Conservation (phyloP, 176 grass and related monocot species). For the Pontederia crassipes region DNA sequence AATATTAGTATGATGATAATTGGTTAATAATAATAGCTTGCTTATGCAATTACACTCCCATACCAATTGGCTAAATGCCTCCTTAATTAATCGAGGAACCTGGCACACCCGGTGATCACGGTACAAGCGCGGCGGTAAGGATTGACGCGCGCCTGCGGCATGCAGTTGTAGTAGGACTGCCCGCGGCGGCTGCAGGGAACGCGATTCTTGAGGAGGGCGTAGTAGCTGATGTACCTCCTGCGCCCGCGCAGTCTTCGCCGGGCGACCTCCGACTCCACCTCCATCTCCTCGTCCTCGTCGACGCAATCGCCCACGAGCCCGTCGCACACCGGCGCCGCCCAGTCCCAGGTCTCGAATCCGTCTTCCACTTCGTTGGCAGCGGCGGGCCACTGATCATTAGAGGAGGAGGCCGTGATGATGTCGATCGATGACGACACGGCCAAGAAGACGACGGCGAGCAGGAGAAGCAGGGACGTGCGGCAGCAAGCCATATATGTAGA, state of each 20-base stretch:
- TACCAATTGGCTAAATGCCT: no score
- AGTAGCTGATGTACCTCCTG: slow-evolving; percentile 58
- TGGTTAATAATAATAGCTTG: no score
- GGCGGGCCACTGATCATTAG: not conserved
- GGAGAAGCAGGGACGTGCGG: slow-evolving; percentile 24
- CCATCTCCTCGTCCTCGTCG: slow-evolving; percentile 36
- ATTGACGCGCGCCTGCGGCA: slow-evolving; percentile 20
- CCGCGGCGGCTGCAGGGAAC: slow-evolving; percentile 64
- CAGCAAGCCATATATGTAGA: slow-evolving; percentile 19
- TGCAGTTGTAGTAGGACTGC: slow-evolving; percentile 52
- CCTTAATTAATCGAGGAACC: slow-evolving; percentile 28
- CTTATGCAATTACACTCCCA: no score
- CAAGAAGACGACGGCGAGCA: slow-evolving; percentile 17
- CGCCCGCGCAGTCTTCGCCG: slow-evolving; percentile 18
- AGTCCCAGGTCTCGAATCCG: not conserved
- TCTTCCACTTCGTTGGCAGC: not conserved
- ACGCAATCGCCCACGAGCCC: slow-evolving; percentile 32
- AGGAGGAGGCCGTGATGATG: not conserved
- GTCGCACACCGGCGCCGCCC: not conserved
- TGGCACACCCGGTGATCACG: slow-evolving; percentile 57
- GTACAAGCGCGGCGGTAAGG: slow-evolving; percentile 70
- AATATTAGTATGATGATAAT: no score
- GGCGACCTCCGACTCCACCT: not conserved
- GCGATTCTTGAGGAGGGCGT: slow-evolving; percentile 34
- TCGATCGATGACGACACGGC: not conserved